These are phyloP conservation scores for Neurospora sp. DNA, from an alignment of 495 filamentous ascomycete species.

Conservation along the genomic window DNA sequence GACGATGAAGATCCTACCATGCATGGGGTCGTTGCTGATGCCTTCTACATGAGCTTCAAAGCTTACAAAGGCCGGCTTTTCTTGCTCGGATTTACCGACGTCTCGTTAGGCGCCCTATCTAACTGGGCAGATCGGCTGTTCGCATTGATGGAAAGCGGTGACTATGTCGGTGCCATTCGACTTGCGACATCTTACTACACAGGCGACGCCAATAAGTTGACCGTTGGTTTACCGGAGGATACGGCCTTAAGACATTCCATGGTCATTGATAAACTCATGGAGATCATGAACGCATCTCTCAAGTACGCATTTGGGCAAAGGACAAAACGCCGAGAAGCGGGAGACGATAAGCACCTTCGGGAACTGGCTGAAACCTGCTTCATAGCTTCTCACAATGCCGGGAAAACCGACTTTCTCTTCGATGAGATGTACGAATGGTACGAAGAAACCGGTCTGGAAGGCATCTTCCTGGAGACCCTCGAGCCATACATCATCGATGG, in stretches of 20 bases:
- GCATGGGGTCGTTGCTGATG: conserved; percentile 94
- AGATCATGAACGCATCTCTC: conserved; percentile 89
- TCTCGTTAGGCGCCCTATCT: conserved; percentile 80
- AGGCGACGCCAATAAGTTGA: conserved; percentile 80
- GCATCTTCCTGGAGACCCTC: conserved; percentile 74
- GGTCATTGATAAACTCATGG: conserved; percentile 79
- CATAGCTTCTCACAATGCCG: conserved; percentile 65
- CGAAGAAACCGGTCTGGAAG: conserved; percentile 61
- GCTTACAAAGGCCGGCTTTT: conserved; percentile 92
- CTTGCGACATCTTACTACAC: conserved; percentile 87
- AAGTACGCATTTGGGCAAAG: conserved; percentile 72
- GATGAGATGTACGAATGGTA: conserved; percentile 85
- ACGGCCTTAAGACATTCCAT: conserved; percentile 62
- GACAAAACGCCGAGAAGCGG: conserved; percentile 39
- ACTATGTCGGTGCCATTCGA: conserved; percentile 82
- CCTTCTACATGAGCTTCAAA: conserved; percentile 95
- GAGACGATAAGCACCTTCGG: conserved; percentile 52
- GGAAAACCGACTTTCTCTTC: conserved; percentile 73
- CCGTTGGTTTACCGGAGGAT: conserved; percentile 87
- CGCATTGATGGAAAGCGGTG: conserved; percentile 89
- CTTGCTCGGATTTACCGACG: conserved; percentile 78
- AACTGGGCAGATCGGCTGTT: conserved; percentile 99
- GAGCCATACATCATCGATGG: conserved; percentile 78
- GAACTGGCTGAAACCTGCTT: conserved; percentile 79
- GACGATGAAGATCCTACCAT: conserved; percentile 81